A percentile compares a stretch with the other conserved stretches of the same genome.
Conservation (phyloP, 2,329 filamentous ascomycete genomes). For the Orbilia quercus region DNA sequence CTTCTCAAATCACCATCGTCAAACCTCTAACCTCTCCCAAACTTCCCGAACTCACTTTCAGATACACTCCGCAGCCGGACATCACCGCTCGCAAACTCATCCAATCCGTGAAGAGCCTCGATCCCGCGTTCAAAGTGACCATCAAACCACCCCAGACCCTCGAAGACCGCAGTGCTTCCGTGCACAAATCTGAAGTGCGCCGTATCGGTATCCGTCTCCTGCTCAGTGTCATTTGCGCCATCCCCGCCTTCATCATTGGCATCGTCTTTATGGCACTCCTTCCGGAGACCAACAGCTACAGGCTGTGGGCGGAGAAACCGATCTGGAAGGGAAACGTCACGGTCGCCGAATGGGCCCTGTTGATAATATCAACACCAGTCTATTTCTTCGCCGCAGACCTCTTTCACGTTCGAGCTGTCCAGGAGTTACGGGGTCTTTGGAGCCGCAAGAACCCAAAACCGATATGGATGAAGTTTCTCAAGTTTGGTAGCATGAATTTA, state of each 20-base stretch:
- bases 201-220: conserved; percentile 77
- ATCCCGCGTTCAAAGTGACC: conserved; percentile 74
- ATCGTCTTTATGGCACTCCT: conserved; percentile 92
- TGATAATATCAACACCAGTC: conserved; percentile 83
- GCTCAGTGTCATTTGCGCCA: conserved; percentile 75
- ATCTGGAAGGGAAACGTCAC: conserved; percentile 77
- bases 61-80: conserved; percentile 75
- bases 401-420: conserved; percentile 82
- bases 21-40: conserved; percentile 70
- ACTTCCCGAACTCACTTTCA: conserved; percentile 75
- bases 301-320: conserved; percentile 75
- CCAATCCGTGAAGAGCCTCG: conserved; percentile 72
- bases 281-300: conserved; percentile 69
- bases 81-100: conserved; percentile 83
- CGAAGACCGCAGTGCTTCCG: conserved; percentile 80
- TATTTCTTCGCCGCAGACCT: conserved; percentile 88
- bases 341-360: conserved; percentile 80
- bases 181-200: conserved; percentile 76
- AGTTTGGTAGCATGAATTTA: conserved; percentile 98
- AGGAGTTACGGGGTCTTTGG: conserved; percentile 83
- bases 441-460: conserved; percentile 78
- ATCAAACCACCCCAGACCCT: conserved; percentile 84
- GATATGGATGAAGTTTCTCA: conserved; percentile 79
- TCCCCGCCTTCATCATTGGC: conserved; percentile 87
- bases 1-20: conserved; percentile 67